Percentiles rank a stretch among this genome's conserved stretches.
Evolutionary conservation across 2,329 filamentous ascomycete genomes (phyloP).

Genomic region (Diaporthe nobilis): DNA sequence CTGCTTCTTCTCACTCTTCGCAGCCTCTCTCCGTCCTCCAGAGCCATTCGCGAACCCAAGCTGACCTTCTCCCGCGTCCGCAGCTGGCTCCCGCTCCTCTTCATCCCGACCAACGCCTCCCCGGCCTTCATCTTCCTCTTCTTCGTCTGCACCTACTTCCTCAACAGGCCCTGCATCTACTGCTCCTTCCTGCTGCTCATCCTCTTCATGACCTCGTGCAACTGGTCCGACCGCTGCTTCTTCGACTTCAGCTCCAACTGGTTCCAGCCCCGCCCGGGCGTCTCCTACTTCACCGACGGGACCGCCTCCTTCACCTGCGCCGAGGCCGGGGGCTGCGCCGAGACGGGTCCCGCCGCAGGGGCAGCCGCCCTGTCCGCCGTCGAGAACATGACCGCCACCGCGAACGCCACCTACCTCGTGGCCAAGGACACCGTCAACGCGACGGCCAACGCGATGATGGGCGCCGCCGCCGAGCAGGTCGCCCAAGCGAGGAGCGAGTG

Average conservation of each 20-base stretch:
- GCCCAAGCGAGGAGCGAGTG: conserved; percentile 72
- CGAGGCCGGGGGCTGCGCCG: conserved; percentile 11
- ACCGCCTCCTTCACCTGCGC: conserved; percentile 25
- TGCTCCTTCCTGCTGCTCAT: conserved; percentile 96
- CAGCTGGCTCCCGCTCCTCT: conserved; percentile 89
- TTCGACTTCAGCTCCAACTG: conserved; percentile 94
- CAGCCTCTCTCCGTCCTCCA: background rate
- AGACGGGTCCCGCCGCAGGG: conserved; percentile 40
- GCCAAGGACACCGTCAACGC: conserved; percentile 74
- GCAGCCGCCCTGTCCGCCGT: conserved; percentile 46
- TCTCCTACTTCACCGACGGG: conserved; percentile 51
- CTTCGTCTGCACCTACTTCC: conserved; percentile 93
- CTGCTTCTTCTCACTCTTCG: conserved; percentile 3
- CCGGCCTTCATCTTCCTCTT: conserved; percentile 89
- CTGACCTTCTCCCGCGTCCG: conserved; percentile 31
- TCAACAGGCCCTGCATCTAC: conserved; percentile 97
- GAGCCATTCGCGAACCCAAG: conserved; percentile 26
- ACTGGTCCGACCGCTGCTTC: conserved; percentile 91
- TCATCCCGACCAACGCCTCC: conserved; percentile 88
- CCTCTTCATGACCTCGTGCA: conserved; percentile 91
- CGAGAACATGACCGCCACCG: conserved; percentile 49
- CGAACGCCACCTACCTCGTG: conserved; percentile 60
- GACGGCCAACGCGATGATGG: conserved; percentile 77
- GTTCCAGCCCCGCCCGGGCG: conserved; percentile 83
- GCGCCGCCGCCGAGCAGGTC: conserved; percentile 75